Base-by-base conservation (phyloP, 1,139 yeast genomes). In the Groenewaldozyma auringiensis region DNA sequence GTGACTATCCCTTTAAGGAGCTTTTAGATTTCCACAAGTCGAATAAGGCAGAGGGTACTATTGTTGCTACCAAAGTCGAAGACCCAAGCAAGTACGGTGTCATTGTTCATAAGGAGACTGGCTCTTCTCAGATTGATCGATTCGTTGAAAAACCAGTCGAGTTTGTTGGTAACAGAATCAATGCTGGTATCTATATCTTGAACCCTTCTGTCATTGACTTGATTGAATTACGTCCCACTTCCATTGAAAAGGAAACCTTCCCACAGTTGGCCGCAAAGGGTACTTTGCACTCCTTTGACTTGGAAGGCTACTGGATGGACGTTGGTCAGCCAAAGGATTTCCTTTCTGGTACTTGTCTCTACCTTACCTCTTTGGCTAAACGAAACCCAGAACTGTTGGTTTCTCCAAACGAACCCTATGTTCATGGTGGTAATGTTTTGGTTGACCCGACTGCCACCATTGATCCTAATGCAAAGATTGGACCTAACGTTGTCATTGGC, bases 231-330 rank as follows among this genome's bases (percentile, higher is more conserved):
- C 88, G 89, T 71, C 98, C 99, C 70, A 92, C 98, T 57, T 89
- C 97, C 46, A 92, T 94, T 63, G 99, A 94, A 78, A 89, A 89
- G 83, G 99, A 94, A 78, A 89, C 96, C 60, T 94, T 94, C 96
- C 99, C 99, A 62, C 74, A 76, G 63, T 79, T 94, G 62, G 96
- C 94, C 57, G 94, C 84, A 69, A 75, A 82, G 66, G 89, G 84
- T 65, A 79, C 85, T 54, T 77, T 94, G 62, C 94, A 82, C 78
- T 88, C 97, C 49, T 94, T 86, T 65, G 99, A 94, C 70, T 81
- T 94, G 65, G 96, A 92, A 74, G 98, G 98, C 56, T 94, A 81
- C 85, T 94, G 99, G 99, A 94, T 94, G 98, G 99, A 94, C 70
- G 96, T 94, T 60, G 99, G 99, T 69, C 99, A 94, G 76, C 99